Percentiles rank a stretch among this genome's conserved stretches.
phyloP scores from a whole-genome alignment of 2,329 filamentous ascomycete genomes.

The Colletotrichum falcatum region DNA sequence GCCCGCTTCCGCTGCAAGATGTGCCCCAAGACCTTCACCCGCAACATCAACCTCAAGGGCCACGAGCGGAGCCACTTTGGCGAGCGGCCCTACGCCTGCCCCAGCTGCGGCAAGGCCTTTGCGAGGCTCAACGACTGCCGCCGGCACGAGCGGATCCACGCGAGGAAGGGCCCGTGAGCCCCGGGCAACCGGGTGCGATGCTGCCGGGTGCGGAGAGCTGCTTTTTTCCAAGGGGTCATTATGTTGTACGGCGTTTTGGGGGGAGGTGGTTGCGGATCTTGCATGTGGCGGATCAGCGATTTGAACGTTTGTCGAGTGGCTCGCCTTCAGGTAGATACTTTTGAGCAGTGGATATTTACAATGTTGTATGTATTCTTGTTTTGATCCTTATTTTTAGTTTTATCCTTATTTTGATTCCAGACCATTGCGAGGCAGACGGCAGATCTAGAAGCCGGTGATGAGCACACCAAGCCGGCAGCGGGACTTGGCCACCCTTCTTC shows the following conservation, averaged over 20 bases:
- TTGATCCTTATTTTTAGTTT: too few relatives aligned
- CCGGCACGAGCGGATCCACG: constrained; percentile 49
- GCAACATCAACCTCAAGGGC: constrained; percentile 50
- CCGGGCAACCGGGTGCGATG: background rate
- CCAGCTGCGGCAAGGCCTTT: constrained; percentile 49
- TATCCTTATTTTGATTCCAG: too few relatives aligned
- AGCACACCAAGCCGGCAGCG: background rate
- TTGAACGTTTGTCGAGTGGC: background rate
- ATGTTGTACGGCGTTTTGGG: constrained; percentile 7
- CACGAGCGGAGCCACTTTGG: constrained; percentile 54
- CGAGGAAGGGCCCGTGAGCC: background rate
- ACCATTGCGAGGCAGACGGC: background rate
- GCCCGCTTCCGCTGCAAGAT: constrained; percentile 48
- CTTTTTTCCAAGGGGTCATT: background rate
- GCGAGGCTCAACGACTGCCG: constrained; percentile 49
- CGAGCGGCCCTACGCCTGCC: constrained; percentile 47
- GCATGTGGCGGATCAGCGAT: background rate
- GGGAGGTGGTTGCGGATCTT: background rate
- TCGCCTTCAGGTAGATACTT: background rate
- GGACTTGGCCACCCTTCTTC: background rate
- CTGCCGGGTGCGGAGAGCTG: too few relatives aligned
- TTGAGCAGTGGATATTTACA: too few relatives aligned
- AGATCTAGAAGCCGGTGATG: background rate
- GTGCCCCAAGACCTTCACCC: constrained; percentile 54
- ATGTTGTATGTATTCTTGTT: background rate